Base-by-base conservation (phyloP, 106 monocot genomes). In the Narthecium ossifragum region DNA sequence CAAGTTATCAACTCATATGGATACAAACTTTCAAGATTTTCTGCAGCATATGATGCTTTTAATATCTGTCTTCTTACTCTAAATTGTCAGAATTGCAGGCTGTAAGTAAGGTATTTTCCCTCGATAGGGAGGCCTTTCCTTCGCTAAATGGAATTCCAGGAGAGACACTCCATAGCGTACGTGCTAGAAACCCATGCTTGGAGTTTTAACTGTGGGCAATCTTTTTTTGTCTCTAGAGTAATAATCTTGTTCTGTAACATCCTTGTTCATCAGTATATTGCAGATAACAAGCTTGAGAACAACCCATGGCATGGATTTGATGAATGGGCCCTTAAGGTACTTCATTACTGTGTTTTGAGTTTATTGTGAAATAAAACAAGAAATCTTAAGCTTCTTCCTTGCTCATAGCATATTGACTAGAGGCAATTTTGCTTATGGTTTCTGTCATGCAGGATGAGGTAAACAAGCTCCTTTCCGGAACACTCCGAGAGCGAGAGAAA, bases 271-370 rank as follows among this genome's bases (percentile, higher is more conserved):
- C 75, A 98, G 96, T 98, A 87, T 64, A 68, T 98, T 58, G 76
- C 82, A 49, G 96, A 90, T 55, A 78, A 66, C 38, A 90, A 82
- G 28, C 68, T 77, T 36, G 96, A 81, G 62, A 90, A 90, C 72
- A 83, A 84, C 59, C 90, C 96, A 2, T 98, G 96, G 96, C 71
- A 84, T 74, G 80, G 80, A 28, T 90, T 84, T 47, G 86, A 86
- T 53, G 81, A 90, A 64, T 77, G 78, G 84, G 70, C 82, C 33
- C 62, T 90, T 64, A 84, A 90, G 96, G 96, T 98, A 80, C 12
- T 34, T 14, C 21, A 3, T 18, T n/a, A n/a, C n/a, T n/a, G n/a
- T n/a, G n/a, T n/a, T n/a, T n/a, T n/a, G n/a, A n/a, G n/a, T n/a
- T n/a, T n/a, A n/a, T n/a, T n/a, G n/a, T n/a, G n/a, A n/a, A n/a